Base-by-base conservation (phyloP, 1,139 yeast species). In the Zygosaccharomyces sapae region DNA sequence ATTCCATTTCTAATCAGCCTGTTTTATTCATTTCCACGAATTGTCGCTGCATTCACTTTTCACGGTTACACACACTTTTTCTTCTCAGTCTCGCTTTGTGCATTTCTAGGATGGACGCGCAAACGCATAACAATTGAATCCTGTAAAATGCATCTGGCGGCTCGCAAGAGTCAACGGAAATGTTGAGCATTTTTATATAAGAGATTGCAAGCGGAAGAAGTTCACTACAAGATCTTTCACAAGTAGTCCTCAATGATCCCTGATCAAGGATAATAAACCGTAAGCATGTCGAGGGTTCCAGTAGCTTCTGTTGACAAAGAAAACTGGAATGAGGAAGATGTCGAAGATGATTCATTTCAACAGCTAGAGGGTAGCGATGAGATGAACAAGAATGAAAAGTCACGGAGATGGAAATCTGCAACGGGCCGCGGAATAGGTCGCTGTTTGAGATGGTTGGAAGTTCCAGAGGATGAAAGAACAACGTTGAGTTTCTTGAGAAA, bases 401-500 rank as follows among this genome's bases (percentile, higher is more conserved):
- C 25, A 22, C 25, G 8, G 25, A 18, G 16, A 13, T 31, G 29
- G 33, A 10, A 29, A 10, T 37, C 40, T 18, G 10, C 29, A 4
- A 12, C 25, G 13, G 43, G 13, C 5, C 16, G 22, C 9, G 37
- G 31, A 8, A 22, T 22, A 4, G 4, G 31, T 33, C 25, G 27
- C 12, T 38, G 52, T 18, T 44, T 62, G 29, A 52, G 48, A 20
- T 49, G 41, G 34, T 37, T 67, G 9, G 70, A 68, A 46, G 62
- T 68, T 33, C 70, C 71, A 5, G 65, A 56, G 8, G 54, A 59
- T 4, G 58, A 66, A 20, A 54, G 69, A 53, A 67, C 61, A 10
- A 54, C 67, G 1, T 45, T 65, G 38, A 61, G 63, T 34, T 61
- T 62, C 38, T 51, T 69, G 41, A 67, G 55, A 49, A 69, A 70